Evolutionary conservation across 352 stramenopile genomes (phyloP), one percentile per base, ranked within the genome.

Genomic region (Phytophthora ohioensis): DNA sequence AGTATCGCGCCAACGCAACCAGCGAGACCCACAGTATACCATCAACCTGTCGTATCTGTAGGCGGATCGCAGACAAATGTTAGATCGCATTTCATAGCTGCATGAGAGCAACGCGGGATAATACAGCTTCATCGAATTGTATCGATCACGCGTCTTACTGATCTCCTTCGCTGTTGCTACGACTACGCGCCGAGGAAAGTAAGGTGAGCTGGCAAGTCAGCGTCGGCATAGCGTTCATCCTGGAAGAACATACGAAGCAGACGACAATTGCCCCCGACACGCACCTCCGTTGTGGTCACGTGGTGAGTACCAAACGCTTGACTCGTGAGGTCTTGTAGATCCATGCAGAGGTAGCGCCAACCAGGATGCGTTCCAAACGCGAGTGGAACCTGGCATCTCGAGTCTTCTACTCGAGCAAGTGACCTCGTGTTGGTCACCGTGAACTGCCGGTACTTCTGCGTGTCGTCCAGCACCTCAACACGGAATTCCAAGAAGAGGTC

Each of bases 11-110:
- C 88, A 92, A 64, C 90, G 90, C 64, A 96, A 96, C 64, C 87
- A 94, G 71, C 85, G 85, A 59, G 90, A 96, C 27, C 87, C 87
- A 46, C 90, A 96, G 73, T 94, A 91, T 71, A 91, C 90, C 38
- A 91, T 96, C 66, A 94, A 94, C 48, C 67, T 95, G 30, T 95
- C 90, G 62, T 92, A 93, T 72, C 73, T 96, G 52, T 96, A 93
- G 68, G 57, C 21, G 21, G 21, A 27, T 27, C 21, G 21, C 21
- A 17, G 10, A 15, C n/a, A 27, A 54, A 51, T 46, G 32, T 53
- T 63, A 49, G 41, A 56, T 62, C 36, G 21, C 55, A 53, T 53
- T 57, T 31, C 56, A 32, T 54, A 32, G 46, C 4, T 41, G 36
- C 27, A 56, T 61, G 42, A 38, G 34, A 49, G n/a, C 31, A 47